Percentiles rank a stretch among this genome's conserved stretches.
These are phyloP conservation scores for Phyllosticta citrichinensis DNA, from an alignment of 2,329 filamentous ascomycete genomes.

Conservation along the genomic window DNA sequence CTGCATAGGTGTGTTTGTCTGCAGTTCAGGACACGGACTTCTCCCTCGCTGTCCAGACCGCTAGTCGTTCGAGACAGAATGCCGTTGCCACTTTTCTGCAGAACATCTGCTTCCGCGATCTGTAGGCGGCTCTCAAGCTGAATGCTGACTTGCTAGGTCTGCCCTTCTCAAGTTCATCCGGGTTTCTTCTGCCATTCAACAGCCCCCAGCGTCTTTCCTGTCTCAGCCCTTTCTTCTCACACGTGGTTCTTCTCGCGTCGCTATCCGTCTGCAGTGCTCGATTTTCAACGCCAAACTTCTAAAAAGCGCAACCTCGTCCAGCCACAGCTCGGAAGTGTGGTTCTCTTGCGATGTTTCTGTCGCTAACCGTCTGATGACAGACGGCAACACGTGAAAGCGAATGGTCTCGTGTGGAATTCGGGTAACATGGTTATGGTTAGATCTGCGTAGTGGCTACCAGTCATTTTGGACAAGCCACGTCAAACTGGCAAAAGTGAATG, in stretches of 20 bases:
- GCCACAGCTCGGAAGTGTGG: not conserved
- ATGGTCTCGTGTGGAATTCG: not conserved
- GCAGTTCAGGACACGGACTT: not conserved
- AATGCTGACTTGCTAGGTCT: not conserved
- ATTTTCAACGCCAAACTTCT: not conserved
- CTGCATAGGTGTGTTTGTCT: not conserved
- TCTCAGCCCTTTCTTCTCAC: not conserved
- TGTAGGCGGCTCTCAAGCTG: not conserved
- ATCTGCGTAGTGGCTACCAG: not conserved
- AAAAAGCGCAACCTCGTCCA: not conserved
- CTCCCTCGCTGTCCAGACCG: not conserved
- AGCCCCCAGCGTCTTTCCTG: not conserved
- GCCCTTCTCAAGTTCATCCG: not conserved
- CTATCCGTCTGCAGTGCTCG: not conserved
- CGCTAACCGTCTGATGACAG: not conserved
- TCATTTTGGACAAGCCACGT: not conserved
- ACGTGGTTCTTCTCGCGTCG: not conserved
- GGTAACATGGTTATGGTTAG: not conserved
- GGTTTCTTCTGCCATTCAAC: not conserved
- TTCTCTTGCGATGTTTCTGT: not conserved
- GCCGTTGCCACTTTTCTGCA: not conserved
- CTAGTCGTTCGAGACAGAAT: not conserved
- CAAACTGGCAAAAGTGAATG: not conserved
- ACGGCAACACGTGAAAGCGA: not conserved
- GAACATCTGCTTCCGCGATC: not conserved